Evolutionary conservation across 345 rosid genomes (phyloP), one percentile per base, ranked within the genome.

Genomic region (Firmiana major): DNA sequence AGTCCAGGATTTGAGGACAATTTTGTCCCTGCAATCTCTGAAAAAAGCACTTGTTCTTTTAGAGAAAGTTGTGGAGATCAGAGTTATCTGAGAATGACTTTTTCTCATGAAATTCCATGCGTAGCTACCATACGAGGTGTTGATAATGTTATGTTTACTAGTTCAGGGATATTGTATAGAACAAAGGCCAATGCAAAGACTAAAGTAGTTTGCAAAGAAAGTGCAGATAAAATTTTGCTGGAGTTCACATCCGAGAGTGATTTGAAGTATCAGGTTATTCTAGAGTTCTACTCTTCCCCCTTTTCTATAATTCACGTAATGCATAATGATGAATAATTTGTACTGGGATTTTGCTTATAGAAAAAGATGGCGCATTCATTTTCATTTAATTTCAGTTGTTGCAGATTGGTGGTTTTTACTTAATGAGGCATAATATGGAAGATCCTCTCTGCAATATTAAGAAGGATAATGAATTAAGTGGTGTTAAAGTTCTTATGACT

Each of bases 371-470:
- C 21, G 19, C 58, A 73, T 80, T 75, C 75, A 81, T 82, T 54
- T 79, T 59, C 58, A 80, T 78, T 63, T 78, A 21, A 80, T 83
- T 84, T 79, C 93, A 93, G 97, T 71, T 51, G 34, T 83, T 95
- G 88, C 90, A 90, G 88, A 89, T 93, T 82, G 99, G 92, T 49
- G 78, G 85, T 69, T 90, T 79, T 82, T 93, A 93, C 83, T 79
- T 91, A 63, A 79, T 87, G 78, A 93, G 86, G 78, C 93, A 90
- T 75, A 70, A 68, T 36, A 26, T 40, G 31, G 88, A 86, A 77
- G 93, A 87, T 80, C 77, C 86, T 73, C 79, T 87, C 46, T 87
- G 90, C 79, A 58, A 72, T 22, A 49, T 81, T 73, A 79, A 84
- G 76, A 83, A 81, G 74, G 74, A 55, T 59, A 70, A 77, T 76